Evolutionary conservation across 768 basidiomycete genomes (phyloP), one percentile per base, ranked within the genome.

Genomic region (Omphalotus guepiniiformis): DNA sequence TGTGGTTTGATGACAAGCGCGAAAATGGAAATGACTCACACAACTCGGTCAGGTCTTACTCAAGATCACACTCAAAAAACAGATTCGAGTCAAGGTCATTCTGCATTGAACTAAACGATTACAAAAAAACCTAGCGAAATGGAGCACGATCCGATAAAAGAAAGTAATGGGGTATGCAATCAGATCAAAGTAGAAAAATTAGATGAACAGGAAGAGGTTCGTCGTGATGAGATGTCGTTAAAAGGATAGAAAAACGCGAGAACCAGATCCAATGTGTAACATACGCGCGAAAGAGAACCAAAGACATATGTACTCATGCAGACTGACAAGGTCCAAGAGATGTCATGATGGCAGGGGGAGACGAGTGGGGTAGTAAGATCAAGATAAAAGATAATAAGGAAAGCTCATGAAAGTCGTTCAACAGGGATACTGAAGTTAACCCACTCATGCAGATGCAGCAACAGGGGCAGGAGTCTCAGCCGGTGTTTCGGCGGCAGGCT

Each of bases 401-500:
- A 53, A 57, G 54, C 55, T 71, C 69, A 55, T 70, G 56, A 62
- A 42, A 61, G 72, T 76, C 78, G 64, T 79, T 68, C 73, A 67
- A 65, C 63, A 61, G 53, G 55, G 57, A 61, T 52, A 63, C 53
- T 53, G 44, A 53, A 58, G 30, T 48, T 49, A 47, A 39, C 19
- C 37, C 50, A 53, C 63, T 82, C 80, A 93, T 73, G 90, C 89
- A 30, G 90, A 71, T 50, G 85, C 81, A 50, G 92, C 85, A 50
- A 83, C 80, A 42, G 86, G 79, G 29, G 82, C 64, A 29, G 83
- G 73, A 26, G 75, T 58, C 42, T 68, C 63, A 7, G 60, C 47
- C n/a, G 57, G 50, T 55, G 67, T 63, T 29, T 63, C 67, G 25
- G 59, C 49, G 8, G 61, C 56, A 15, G 62, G 52, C 57, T 72